phyloP scores from a whole-genome alignment of 352 stramenopile species.

The Globisporangium nunn region DNA sequence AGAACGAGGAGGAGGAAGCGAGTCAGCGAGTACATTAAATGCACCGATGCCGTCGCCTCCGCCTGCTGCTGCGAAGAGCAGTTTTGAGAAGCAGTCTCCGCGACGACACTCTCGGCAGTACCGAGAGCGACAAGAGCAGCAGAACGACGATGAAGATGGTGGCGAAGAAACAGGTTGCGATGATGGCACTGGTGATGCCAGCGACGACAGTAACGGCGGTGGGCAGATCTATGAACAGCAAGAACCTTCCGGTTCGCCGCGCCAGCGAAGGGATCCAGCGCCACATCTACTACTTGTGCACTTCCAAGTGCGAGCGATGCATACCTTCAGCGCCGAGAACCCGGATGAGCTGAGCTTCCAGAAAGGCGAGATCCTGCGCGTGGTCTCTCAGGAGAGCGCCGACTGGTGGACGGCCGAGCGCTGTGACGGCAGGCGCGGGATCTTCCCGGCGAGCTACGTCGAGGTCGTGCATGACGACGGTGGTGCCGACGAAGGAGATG shows the following conservation, averaged over 20 bases:
- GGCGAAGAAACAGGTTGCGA: neutral
- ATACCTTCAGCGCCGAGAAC: constrained; percentile 36
- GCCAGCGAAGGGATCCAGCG: neutral
- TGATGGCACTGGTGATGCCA: neutral
- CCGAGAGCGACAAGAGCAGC: constrained; percentile 18
- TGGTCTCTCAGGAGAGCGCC: constrained; percentile 34
- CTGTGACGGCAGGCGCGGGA: constrained; percentile 49
- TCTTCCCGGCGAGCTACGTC: constrained; percentile 53
- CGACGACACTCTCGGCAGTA: constrained; percentile 25
- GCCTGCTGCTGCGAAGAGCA: constrained; percentile 11
- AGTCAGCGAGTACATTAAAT: neutral
- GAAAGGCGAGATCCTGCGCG: constrained; percentile 42
- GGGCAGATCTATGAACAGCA: neutral
- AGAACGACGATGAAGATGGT: neutral
- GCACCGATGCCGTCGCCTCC: constrained; percentile 9
- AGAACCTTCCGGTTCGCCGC: neutral
- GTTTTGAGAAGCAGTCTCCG: constrained; percentile 19
- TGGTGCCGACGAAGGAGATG: neutral
- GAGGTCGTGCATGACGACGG: constrained; percentile 2
- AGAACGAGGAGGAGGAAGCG: neutral
- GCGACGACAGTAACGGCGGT: constrained; percentile 1
- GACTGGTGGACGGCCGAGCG: constrained; percentile 63
- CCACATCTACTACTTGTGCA: constrained; percentile 1
- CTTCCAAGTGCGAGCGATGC: constrained; percentile 21
- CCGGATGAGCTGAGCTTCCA: constrained; percentile 44